Base-by-base conservation (phyloP, 441 rosid species). In the Pelargonium myrrhifolium region DNA sequence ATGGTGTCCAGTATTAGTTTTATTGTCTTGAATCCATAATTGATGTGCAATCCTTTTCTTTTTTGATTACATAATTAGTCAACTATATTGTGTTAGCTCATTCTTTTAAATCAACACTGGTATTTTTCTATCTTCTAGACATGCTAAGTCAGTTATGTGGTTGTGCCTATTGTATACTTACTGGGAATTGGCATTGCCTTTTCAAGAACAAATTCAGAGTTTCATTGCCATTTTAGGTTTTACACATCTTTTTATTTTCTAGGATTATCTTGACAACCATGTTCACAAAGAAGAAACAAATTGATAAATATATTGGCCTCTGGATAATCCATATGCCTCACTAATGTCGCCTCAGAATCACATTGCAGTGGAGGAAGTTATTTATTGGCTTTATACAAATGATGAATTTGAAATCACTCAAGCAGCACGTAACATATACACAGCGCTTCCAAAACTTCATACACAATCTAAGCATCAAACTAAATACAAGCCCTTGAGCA, bases 371-470 rank as follows among this genome's bases (percentile, higher is more conserved):
- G 9, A 26, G 18, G 39, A 12, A 22, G 37, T 26, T 15, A 26
- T 15, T 62, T 18, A 62, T 11, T 24, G 62, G 43, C 42, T 28
- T 62, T 71, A 47, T 64, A 43, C 58, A 69, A 65, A 24, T 47
- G 10, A 10, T 39, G 45, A 70, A 21, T 28, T 12, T 64, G 39
- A 8, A 65, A 49, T 45, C 4, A 24, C 65, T 14, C 76, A 66
- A 59, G 58, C 49, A 10, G 71, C 58, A 56, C 65, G 62, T 11
- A 18, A 37, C 40, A 37, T 37, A 68, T 62, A 70, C 66, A 55
- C 64, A 35, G 61, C 66, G 71, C 64, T 40, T 47, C 37, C 70
- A 69, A 74, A 71, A 22, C 62, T 58, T 20, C 1, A 12, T 6
- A 37, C 9, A 63, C 17, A 60, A 28, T 8, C 51, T 20, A 9